phyloP scores from a whole-genome alignment of 352 stramenopile species.

The Aphanomyces euteiches region DNA sequence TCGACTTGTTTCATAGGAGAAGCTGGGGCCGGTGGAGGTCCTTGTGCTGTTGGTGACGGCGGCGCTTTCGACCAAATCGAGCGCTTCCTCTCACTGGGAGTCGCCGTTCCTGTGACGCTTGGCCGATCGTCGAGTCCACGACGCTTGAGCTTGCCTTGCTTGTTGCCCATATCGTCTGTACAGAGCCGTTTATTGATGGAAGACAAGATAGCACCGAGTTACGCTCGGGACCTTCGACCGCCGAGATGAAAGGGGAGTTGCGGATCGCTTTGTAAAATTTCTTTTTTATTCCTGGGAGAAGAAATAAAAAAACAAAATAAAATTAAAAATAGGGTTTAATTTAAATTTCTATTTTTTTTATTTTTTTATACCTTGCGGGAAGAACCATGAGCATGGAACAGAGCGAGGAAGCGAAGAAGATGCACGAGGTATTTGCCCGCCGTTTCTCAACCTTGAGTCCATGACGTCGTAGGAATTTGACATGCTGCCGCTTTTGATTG shows the following conservation, averaged over 20 bases:
- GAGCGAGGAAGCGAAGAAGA: constrained; percentile 8
- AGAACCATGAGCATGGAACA: constrained; percentile 12
- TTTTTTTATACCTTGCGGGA: too few relatives aligned
- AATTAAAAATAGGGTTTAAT: neutral
- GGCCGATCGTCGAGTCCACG: constrained; percentile 31
- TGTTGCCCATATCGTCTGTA: constrained; percentile 64
- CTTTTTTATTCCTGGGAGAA: neutral
- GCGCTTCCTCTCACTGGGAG: constrained; percentile 26
- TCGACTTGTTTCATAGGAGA: neutral
- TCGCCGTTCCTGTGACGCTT: constrained; percentile 23
- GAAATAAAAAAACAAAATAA: neutral
- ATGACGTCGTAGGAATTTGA: constrained; percentile 60
- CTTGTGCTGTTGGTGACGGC: neutral
- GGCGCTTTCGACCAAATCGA: constrained; percentile 21
- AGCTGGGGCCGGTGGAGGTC: constrained; percentile 6
- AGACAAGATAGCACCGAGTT: neutral
- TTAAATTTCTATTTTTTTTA: neutral
- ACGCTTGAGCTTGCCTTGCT: constrained; percentile 59
- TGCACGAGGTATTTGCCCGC: neutral
- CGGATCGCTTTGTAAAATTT: constrained; percentile 11
- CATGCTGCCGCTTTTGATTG: constrained; percentile 75
- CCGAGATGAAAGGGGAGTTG: constrained; percentile 1
- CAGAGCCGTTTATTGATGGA: constrained; percentile 16
- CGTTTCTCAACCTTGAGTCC: neutral
- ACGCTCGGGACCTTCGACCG: neutral